Evolutionary conservation across 1,139 yeast species (phyloP), one percentile per base, ranked within the genome.

Genomic region (Zygosaccharomyces sapae): DNA sequence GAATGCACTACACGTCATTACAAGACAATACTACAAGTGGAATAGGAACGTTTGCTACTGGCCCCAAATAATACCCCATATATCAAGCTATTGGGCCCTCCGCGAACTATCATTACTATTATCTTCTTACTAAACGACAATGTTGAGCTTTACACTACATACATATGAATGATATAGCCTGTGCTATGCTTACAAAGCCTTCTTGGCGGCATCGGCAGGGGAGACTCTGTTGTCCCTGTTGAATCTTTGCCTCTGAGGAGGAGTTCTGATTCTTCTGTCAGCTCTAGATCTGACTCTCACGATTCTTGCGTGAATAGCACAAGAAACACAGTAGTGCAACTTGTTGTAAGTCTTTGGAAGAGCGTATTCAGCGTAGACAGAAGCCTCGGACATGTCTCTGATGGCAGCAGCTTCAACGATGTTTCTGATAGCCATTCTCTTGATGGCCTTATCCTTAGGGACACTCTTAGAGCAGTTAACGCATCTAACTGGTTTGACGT

Each of bases 321-420:
- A 92, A 62, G 98, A 92, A 70, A 92, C 94, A 84, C 99, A 92
- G 94, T 94, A 92, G 86, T 90, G 97, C 76, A 92, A 83, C 84
- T 92, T 92, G 88, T 92, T 87, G 94, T 90, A 92, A 74, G 94
- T 86, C 86, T 92, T 92, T 79, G 99, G 99, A 70, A 92, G 81
- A 70, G 96, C 97, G 81, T 92, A 92, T 82, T 94, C 98, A 72
- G 88, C 81, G 86, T 94, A 92, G 70, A 92, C 98, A 54, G 97
- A 90, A 69, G 97, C 98, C 79, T 92, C 99, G 67, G 96, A 87
- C 77, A 92, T 83, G 78, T 92, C 99, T 83, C 99, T 89, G 73
- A 92, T 95, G 72, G 98, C 97, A 74, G 98, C 98, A 68, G 97
- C 94, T 82, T 92, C 99, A 71, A 92, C 99, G 92, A 92, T 92